Evolutionary conservation across 176 grass and related monocot genomes (phyloP).

Genomic region (Eleusine indica): DNA sequence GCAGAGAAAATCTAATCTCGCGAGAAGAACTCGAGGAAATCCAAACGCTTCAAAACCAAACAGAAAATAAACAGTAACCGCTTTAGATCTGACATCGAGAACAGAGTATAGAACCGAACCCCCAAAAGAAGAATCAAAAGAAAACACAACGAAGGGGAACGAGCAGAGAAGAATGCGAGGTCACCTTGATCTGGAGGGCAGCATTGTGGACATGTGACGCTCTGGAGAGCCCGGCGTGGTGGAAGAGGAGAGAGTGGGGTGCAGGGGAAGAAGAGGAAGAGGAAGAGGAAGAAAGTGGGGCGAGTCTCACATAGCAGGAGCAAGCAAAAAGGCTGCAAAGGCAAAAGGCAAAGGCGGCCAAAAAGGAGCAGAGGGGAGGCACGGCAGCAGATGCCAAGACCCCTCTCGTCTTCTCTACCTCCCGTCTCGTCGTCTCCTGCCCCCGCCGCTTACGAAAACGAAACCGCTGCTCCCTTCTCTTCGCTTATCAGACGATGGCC

Average conservation of each 20-base stretch:
- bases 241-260: neutral
- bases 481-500: neutral
- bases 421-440: neutral
- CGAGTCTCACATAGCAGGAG: neutral
- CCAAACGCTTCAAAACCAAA: neutral
- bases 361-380: constrained; percentile 14
- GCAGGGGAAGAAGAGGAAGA: neutral
- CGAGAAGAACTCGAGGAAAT: neutral
- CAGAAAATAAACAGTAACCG: neutral
- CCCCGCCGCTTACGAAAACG: neutral
- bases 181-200: constrained; percentile 69
- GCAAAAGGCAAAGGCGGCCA: constrained; percentile 38
- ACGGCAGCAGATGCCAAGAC: neutral
- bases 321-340: constrained; percentile 48
- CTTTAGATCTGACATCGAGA: constrained; percentile 6
- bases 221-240: too few species aligned
- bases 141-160: neutral
- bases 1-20: neutral
- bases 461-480: neutral
- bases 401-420: neutral
- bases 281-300: neutral
- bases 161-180: neutral
- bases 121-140: accelerated
- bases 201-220: constrained; percentile 49
- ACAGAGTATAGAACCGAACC: neutral